Conservation (phyloP, 2,329 filamentous ascomycete species). For the Fusarium mangiferae region DNA sequence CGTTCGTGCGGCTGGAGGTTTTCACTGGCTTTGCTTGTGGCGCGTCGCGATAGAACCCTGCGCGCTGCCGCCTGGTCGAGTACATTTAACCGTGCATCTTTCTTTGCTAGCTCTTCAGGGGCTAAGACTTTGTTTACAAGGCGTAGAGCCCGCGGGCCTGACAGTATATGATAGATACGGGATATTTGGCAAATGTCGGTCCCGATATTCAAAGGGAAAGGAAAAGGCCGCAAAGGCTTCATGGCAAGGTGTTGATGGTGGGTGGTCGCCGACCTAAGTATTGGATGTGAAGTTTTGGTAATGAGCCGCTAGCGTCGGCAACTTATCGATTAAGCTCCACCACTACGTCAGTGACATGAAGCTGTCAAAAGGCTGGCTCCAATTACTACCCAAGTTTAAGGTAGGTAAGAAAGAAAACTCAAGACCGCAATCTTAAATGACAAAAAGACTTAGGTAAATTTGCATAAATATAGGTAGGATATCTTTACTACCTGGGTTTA, state of each 20-base stretch:
- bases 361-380: not conserved
- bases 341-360: conserved; percentile 24
- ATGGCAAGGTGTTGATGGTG: conserved; percentile 27
- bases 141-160: conserved; percentile 51
- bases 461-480: too few species aligned
- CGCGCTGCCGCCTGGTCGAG: not conserved
- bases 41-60: not conserved
- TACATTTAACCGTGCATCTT: conserved; percentile 38
- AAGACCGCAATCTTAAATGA: not conserved
- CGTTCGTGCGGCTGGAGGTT: not conserved
- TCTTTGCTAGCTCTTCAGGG: conserved; percentile 45
- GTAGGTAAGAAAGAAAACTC: too few species aligned
- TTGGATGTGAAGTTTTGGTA: conserved; percentile 4
- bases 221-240: conserved; percentile 61
- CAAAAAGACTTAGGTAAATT: not conserved
- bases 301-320: conserved; percentile 36
- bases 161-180: conserved; percentile 71
- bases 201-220: conserved; percentile 75
- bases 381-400: conserved; percentile 23
- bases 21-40: not conserved
- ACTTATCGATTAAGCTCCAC: conserved; percentile 42
- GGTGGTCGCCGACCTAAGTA: not conserved
- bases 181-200: conserved; percentile 80
- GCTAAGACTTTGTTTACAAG: conserved; percentile 62
- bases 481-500: too few species aligned